These are phyloP conservation scores for Glycyrrhiza uralensis DNA, from an alignment of 306 rosid species.

Conservation along the genomic window DNA sequence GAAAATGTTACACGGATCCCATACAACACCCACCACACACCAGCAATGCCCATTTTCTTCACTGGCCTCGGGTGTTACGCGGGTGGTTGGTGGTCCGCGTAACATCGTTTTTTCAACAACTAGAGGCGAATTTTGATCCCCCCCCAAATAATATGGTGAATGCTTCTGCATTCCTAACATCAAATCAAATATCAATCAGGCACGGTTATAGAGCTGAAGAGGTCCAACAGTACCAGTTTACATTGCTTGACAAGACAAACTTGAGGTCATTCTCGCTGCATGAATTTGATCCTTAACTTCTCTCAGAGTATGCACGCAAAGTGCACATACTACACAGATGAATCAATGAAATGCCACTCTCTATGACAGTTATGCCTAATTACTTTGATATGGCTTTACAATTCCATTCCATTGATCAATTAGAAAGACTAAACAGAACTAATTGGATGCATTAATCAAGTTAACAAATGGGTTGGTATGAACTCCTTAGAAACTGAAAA, in stretches of 20 bases:
- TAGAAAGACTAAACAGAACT: not conserved
- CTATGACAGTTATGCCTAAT: not conserved
- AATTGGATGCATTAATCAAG: not conserved
- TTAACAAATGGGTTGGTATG: not conserved
- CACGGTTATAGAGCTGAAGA: not conserved
- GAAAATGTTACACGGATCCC: no score
- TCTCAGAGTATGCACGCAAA: not conserved
- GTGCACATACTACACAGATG: not conserved
- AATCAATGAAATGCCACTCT: not conserved
- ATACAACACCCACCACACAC: no score
- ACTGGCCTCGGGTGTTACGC: no score
- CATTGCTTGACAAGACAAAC: not conserved
- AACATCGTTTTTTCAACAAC: conserved; percentile 26
- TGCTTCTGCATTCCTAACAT: not conserved
- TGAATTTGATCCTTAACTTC: conserved; percentile 3
- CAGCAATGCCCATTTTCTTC: no score
- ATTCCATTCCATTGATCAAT: not conserved
- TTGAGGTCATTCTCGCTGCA: not conserved
- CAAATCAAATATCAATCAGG: not conserved
- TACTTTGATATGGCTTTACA: not conserved
- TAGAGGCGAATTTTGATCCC: not conserved
- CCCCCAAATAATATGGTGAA: conserved; percentile 8
- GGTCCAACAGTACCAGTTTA: conserved; percentile 22
- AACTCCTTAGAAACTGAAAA: not conserved
- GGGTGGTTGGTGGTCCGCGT: no score